Base-by-base conservation (phyloP, 108 stramenopile genomes). In the Cyclotella atomus region DNA sequence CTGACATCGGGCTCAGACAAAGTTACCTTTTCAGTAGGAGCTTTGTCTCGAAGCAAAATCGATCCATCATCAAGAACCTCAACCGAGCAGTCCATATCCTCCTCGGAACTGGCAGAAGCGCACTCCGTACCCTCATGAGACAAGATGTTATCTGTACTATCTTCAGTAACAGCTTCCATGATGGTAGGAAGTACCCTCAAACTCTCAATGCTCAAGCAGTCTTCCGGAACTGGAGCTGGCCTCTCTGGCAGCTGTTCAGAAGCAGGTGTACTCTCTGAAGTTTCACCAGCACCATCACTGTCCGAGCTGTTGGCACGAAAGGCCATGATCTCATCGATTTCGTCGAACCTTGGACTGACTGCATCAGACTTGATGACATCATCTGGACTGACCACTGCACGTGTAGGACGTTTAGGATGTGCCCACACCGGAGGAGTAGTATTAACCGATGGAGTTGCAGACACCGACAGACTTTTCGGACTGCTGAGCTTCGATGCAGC, bases 51-150 rank as follows among this genome's bases (percentile, higher is more conserved):
- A 6, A 41, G 9, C 12, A 9, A 12, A 2, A 23, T 52, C 52
- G 52, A 3, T 10, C 21, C 21, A 21, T 52, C 52, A 52, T n/a
- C 52, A 6, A 10, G 21, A 19, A 3, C 57, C 14, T 7, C 29
- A 32, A 23, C 29, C 33, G 29, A 30, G 3, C 29, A 3, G 1
- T 34, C 57, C 19, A 12, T 30, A 30, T 6, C 33, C 29, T 59
- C 57, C 30, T 2, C 55, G 21, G 28, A 56, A 24, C 6, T 56
- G 28, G 12, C 28, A 1, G 57, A 30, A 33, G 33, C 28, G 33
- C 19, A 27, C 33, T 59, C 57, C 33, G 57, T 59, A 15, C 57
- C 57, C 24, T 32, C 57, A 59, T 59, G 57, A 59, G 57, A 59
- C 19, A 59, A 33, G 2, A 34, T 23, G 17, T 59, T 59, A 19